These are phyloP conservation scores for Saccharomycopsis capsularis DNA, from an alignment of 805 yeast species.

Conservation along the genomic window DNA sequence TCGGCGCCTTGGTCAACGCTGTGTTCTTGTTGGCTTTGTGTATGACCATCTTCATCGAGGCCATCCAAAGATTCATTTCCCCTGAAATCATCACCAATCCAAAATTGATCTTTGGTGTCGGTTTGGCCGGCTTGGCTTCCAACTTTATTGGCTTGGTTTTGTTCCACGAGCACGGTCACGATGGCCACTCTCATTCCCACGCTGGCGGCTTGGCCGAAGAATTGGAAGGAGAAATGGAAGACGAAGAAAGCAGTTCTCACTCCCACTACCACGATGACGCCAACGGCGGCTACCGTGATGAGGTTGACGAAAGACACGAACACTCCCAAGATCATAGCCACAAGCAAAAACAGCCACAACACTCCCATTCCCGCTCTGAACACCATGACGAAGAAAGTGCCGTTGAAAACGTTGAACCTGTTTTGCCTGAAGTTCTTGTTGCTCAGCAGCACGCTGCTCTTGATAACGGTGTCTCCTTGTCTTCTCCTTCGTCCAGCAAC, in stretches of 20 bases:
- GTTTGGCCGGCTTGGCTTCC: slow-evolving; percentile 73
- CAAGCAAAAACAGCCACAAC: slow-evolving; percentile 12
- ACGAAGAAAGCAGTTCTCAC: slow-evolving; percentile 25
- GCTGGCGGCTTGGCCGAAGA: slow-evolving; percentile 23
- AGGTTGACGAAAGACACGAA: slow-evolving; percentile 15
- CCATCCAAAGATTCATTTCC: slow-evolving; percentile 77
- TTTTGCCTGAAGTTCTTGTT: slow-evolving; percentile 20
- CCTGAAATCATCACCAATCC: slow-evolving; percentile 81
- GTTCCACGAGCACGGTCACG: slow-evolving; percentile 81
- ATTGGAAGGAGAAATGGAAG: slow-evolving; percentile 22
- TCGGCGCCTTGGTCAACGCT: slow-evolving; percentile 92
- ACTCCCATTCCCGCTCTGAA: slow-evolving; percentile 22
- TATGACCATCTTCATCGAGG: slow-evolving; percentile 86
- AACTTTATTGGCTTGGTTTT: slow-evolving; percentile 77
- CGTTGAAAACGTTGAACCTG: slow-evolving; percentile 21
- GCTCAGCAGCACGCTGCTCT: slow-evolving; percentile 3
- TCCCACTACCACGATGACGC: slow-evolving; percentile 23
- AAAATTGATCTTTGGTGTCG: slow-evolving; percentile 73
- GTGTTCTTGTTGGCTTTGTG: slow-evolving; percentile 89
- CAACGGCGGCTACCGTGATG: slow-evolving; percentile 13
- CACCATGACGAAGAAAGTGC: slow-evolving; percentile 13
- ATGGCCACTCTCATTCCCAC: slow-evolving; percentile 37
- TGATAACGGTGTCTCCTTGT: background rate
- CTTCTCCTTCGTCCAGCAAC: background rate
- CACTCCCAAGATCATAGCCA: slow-evolving; percentile 14